Base-by-base conservation (phyloP, 2,329 filamentous ascomycete species). In the Mycosphaerella sp. region DNA sequence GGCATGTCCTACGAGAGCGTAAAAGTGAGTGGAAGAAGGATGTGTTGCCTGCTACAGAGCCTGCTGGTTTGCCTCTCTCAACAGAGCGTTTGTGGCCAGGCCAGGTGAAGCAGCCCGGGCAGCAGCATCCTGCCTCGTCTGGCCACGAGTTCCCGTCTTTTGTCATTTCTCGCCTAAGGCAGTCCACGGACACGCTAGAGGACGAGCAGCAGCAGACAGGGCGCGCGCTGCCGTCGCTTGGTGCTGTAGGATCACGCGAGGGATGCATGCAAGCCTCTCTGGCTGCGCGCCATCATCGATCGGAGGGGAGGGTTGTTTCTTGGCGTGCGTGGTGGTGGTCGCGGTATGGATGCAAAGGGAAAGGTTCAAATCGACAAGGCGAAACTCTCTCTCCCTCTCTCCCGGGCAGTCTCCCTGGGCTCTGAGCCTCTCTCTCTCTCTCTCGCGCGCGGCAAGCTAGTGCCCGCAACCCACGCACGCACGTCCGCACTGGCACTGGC, bases 161-260 rank as follows among this genome's bases (percentile, higher is more conserved):
- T 14, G 14, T 17, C 3, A 26, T 26, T 26, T 17, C 26, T 26
- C 4, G 26, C 26, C 26, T 26, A 26, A 26, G 26, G 26, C 6
- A 26, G 26, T 26, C 26, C 14, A 17, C 38, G 14, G 38, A 40
- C 38, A 40, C 14, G 8, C 11, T 8, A 12, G 38, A 12, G 38
- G 11, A 8, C 38, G 38, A 12, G 38, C 38, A 40, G 38, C 2
- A 17, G 38, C 11, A 12, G 38, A 12, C 38, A 40, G 11, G 21
- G 43, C 43, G 43, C 43, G 14, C 32, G 45, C 21, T 47, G 45
- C 45, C 45, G 45, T 26, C 45, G 45, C 45, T 31, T 47, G 17
- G 32, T 31, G 10, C 31, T 21, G 32, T 12, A 36, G 34, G 34
- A 36, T 36, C 45, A 36, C 45, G 32, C 45, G 44, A 36, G 5